A percentile compares a stretch with the other conserved stretches of the same genome.
Conservation (phyloP, 2,329 filamentous ascomycete species). For the Monosporascus sp. region DNA sequence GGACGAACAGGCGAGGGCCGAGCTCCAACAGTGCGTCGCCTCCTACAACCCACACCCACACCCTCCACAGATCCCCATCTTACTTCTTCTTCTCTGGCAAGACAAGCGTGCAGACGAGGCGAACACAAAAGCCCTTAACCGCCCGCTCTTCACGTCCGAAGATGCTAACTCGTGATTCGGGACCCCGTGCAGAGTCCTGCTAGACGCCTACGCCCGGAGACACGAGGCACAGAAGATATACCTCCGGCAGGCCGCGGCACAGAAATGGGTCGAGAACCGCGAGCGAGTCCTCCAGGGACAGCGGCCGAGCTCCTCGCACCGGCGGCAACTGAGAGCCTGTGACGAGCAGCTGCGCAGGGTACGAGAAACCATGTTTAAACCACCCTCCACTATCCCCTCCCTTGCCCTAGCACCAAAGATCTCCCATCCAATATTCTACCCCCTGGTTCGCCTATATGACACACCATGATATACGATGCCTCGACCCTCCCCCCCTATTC, state of each 20-base stretch:
- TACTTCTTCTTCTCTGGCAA: not conserved
- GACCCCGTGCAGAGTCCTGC: conserved; percentile 38
- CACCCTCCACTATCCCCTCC: conserved; percentile 4
- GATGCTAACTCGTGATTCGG: not conserved
- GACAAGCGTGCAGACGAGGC: not conserved
- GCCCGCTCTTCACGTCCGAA: not conserved
- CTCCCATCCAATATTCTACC: not conserved
- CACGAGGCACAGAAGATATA: conserved; percentile 63
- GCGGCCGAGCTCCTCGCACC: conserved; percentile 40
- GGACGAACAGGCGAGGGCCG: conserved; percentile 56
- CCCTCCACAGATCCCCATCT: not conserved
- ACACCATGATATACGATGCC: no score
- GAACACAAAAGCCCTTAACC: conserved; percentile 7
- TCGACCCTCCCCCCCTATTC: conserved; percentile 2
- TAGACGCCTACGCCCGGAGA: conserved; percentile 56
- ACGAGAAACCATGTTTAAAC: conserved; percentile 19
- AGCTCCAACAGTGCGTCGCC: conserved; percentile 53
- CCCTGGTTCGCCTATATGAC: no score
- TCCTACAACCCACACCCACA: not conserved
- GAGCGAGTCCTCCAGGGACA: conserved; percentile 47
- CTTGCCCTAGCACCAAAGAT: not conserved
- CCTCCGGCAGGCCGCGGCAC: conserved; percentile 53
- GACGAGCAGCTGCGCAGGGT: conserved; percentile 54
- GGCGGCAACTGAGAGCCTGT: conserved; percentile 44
- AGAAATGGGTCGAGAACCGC: conserved; percentile 53